phyloP scores from a whole-genome alignment of 768 basidiomycete species.

The Steccherinum ochraceum region DNA sequence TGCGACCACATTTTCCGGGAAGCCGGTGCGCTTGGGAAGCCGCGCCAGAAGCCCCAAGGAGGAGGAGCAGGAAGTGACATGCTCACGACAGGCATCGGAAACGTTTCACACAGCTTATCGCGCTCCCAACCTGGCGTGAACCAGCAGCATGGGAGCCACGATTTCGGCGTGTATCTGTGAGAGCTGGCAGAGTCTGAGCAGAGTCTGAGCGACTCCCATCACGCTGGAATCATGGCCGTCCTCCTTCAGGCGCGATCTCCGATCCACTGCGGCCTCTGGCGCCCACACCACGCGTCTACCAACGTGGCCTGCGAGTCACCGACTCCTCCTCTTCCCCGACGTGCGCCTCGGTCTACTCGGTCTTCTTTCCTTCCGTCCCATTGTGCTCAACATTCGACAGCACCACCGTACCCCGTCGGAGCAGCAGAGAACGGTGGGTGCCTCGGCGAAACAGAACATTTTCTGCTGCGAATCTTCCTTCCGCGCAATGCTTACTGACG shows the following conservation, averaged over 20 bases:
- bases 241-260: not conserved
- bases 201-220: not conserved
- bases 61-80: slow-evolving; percentile 12
- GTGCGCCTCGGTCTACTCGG: not conserved
- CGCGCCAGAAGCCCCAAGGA: slow-evolving; percentile 15
- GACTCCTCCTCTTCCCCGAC: too few species aligned
- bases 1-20: slow-evolving; percentile 22
- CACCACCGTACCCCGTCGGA: not conserved
- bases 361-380: not conserved
- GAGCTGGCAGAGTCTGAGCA: not conserved
- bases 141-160: slow-evolving; percentile 9
- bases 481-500: not conserved
- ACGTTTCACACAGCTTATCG: slow-evolving; percentile 20
- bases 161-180: not conserved
- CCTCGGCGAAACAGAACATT: not conserved
- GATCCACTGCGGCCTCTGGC: not conserved
- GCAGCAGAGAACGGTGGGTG: not conserved
- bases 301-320: too few species aligned
- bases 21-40: slow-evolving; percentile 16
- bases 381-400: not conserved
- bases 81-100: slow-evolving; percentile 12
- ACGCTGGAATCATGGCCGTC: not conserved
- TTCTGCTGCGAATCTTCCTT: not conserved
- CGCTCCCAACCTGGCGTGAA: slow-evolving; percentile 7
- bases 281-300: not conserved